A percentile compares a stretch with the other conserved stretches of the same genome.
Conservation (phyloP, 169 alveolate genomes). For the Theileria luwenshuni region DNA sequence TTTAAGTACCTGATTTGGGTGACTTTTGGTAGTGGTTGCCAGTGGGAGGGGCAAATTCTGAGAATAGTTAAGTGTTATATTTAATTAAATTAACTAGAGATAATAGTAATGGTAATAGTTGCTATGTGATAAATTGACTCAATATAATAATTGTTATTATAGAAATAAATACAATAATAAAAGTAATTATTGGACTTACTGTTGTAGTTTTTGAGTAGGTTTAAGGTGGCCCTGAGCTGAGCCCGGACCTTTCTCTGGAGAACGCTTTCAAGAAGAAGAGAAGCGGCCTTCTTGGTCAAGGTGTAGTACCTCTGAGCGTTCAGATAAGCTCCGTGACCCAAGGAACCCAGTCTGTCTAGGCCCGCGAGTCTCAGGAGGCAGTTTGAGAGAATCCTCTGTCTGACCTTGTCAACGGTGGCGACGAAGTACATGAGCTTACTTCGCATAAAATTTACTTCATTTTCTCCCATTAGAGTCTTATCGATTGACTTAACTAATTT, state of each 20-base stretch:
- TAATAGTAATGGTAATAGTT: too few relatives aligned
- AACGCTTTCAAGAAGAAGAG: conserved; percentile 10
- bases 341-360: not conserved
- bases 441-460: conserved; percentile 29
- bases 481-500: conserved; percentile 54
- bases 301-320: conserved; percentile 23
- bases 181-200: not conserved
- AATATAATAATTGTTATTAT: too few relatives aligned
- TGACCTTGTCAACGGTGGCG: conserved; percentile 13
- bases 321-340: not conserved
- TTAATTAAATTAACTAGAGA: too few relatives aligned
- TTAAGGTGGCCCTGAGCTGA: not conserved
- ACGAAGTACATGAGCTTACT: conserved; percentile 18
- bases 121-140: too few relatives aligned
- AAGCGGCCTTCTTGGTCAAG: conserved; percentile 23
- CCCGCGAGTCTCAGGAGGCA: conserved; percentile 4
- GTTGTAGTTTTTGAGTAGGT: conserved; percentile 2
- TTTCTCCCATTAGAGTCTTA: conserved; percentile 51
- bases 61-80: too few relatives aligned
- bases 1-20: conserved; percentile 4
- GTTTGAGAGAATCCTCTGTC: not conserved
- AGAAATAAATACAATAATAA: too few relatives aligned
- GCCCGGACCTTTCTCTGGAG: conserved; percentile 7
- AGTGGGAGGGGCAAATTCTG: not conserved
- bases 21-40: not conserved